phyloP scores from a whole-genome alignment of 768 basidiomycete genomes.

The Daedalea quercina region DNA sequence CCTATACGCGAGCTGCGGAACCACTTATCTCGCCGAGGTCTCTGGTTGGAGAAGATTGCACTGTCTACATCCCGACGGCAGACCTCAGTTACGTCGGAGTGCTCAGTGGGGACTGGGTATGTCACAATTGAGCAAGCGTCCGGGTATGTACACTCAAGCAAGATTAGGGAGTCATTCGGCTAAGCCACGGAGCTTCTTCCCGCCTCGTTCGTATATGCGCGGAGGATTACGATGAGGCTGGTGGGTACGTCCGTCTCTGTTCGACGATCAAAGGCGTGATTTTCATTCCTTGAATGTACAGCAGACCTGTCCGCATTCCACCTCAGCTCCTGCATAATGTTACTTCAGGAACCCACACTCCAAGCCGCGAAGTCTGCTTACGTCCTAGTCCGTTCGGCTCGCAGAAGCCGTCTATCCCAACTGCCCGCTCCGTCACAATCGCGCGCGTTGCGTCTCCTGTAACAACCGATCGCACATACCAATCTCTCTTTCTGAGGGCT shows the following conservation, averaged over 20 bases:
- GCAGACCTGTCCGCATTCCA: slow-evolving; percentile 8
- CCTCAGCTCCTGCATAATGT: slow-evolving; percentile 17
- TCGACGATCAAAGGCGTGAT: not conserved
- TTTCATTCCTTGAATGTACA: not conserved
- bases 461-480: slow-evolving; percentile 58
- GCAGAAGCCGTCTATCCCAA: slow-evolving; percentile 53
- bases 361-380: slow-evolving; percentile 19
- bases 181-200: slow-evolving; percentile 26
- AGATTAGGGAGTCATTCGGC: slow-evolving; percentile 43
- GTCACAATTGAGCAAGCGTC: slow-evolving; percentile 8
- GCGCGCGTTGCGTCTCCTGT: slow-evolving; percentile 77
- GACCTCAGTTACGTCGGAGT: slow-evolving; percentile 62
- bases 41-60: slow-evolving; percentile 38
- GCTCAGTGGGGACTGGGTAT: slow-evolving; percentile 75
- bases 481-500: slow-evolving; percentile 50
- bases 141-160: not conserved
- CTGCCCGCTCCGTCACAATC: slow-evolving; percentile 62
- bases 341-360: not conserved
- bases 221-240: slow-evolving; percentile 35
- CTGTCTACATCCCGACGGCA: slow-evolving; percentile 55
- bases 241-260: slow-evolving; percentile 25
- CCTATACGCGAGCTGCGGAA: slow-evolving; percentile 15
- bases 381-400: slow-evolving; percentile 55
- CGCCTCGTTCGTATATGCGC: slow-evolving; percentile 56
- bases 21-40: slow-evolving; percentile 30